Evolutionary conservation across 164 flowering plant genomes (phyloP).

Genomic region (Dillenia turbinata): DNA sequence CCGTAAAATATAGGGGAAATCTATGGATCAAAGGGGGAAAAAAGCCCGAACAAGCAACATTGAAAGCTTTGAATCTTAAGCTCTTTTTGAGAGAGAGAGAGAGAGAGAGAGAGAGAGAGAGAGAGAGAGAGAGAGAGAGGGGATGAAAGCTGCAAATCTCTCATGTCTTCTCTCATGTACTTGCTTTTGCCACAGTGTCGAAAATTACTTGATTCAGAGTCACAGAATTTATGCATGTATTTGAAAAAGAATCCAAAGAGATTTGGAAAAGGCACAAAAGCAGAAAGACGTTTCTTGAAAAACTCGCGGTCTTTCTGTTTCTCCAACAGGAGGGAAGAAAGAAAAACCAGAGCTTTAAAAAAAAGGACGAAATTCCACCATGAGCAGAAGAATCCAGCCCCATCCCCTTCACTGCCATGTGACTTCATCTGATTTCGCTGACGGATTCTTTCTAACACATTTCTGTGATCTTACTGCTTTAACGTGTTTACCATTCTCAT

Average conservation of each 20-base stretch:
- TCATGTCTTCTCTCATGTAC: slow-evolving; percentile 24
- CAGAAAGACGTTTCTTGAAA: not conserved
- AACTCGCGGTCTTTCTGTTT: not conserved
- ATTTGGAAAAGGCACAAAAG: not conserved
- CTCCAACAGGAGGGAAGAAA: slow-evolving; percentile 7
- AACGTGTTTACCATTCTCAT: too few species aligned
- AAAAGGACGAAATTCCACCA: not conserved
- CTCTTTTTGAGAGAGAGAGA: too few species aligned
- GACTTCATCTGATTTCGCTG: slow-evolving; percentile 17
- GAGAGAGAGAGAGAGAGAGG: not conserved
- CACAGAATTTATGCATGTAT: not conserved
- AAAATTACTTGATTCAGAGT: too few species aligned
- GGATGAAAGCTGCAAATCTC: slow-evolving; percentile 27
- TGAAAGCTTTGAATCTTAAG: too few species aligned
- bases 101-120: not conserved
- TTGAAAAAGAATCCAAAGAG: slow-evolving; percentile 15
- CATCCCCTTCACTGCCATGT: slow-evolving; percentile 6
- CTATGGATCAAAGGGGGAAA: too few species aligned
- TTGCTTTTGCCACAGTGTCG: slow-evolving; percentile 8
- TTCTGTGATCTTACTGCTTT: too few species aligned
- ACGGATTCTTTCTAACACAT: not conserved
- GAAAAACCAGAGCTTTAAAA: slow-evolving; percentile 3
- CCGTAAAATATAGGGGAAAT: too few species aligned
- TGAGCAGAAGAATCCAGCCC: not conserved
- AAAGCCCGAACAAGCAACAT: too few species aligned